These are phyloP conservation scores for Carpinus viminea DNA, from an alignment of 306 rosid genomes.

Conservation along the genomic window DNA sequence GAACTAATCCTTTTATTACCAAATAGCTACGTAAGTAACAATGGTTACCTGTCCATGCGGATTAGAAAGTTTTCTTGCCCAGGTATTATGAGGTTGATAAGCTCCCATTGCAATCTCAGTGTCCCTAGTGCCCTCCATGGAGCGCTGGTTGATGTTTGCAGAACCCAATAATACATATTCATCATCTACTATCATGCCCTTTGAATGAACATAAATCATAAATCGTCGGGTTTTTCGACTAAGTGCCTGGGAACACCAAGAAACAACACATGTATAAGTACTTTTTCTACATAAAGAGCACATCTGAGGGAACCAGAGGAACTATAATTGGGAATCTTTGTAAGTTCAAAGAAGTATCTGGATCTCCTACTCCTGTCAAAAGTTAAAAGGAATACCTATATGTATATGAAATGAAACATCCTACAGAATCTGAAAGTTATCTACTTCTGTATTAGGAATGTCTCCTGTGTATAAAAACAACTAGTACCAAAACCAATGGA, in stretches of 20 bases:
- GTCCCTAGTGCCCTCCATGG: constrained; percentile 99
- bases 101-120: constrained; percentile 99
- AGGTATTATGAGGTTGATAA: constrained; percentile 78
- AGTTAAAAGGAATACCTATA: not conserved
- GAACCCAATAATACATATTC: constrained; percentile 92
- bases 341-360: not conserved
- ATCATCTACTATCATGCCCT: constrained; percentile 97
- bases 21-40: constrained; percentile 12
- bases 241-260: constrained; percentile 59
- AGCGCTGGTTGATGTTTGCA: constrained; percentile 97
- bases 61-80: constrained; percentile 63
- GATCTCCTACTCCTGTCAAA: constrained; percentile 4
- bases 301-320: constrained; percentile 4
- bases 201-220: constrained; percentile 97
- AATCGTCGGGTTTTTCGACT: constrained; percentile 74
- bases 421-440: constrained; percentile 4
- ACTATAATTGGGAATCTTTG: not conserved
- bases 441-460: constrained; percentile 5
- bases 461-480: constrained; percentile 9
- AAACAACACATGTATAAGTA: constrained; percentile 18
- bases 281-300: constrained; percentile 5
- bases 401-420: not conserved
- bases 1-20: not conserved
- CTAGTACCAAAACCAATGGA: not conserved
- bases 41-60: constrained; percentile 80